Evolutionary conservation across 2,329 filamentous ascomycete species (phyloP), one percentile per base, ranked within the genome.

Genomic region (Diaporthe citriasiana): DNA sequence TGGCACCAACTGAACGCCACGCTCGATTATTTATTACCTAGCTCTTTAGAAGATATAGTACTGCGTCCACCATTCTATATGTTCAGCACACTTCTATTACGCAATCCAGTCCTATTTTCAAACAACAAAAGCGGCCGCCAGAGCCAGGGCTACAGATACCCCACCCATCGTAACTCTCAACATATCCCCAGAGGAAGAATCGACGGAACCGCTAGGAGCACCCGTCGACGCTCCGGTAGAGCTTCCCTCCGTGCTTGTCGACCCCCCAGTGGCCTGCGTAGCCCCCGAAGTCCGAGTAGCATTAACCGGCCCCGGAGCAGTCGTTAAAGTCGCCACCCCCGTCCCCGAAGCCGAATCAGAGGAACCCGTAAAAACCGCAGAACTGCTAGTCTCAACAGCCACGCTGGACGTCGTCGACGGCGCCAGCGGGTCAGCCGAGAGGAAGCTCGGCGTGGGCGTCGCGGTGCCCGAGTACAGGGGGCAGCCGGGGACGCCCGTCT

Each of bases 401-500:
- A 12, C 38, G 38, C 40, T 22, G 3, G 59, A 47, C 10, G 59
- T 65, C 40, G 10, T 25, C 40, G 33, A 2, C 57, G 57, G 40
- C 12, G 45, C 60, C 30, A 47, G 22, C n/a, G 78, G 42, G 60
- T 66, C 60, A 4, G 42, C 60, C 40, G 59, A 38, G 63, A 91
- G 81, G 81, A 84, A 91, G 57, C 80, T 83, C 12, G 89, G 88
- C 72, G 84, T 84, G 81, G 90, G 89, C 17, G 86, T 87, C 22
- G 83, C 87, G 35, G 89, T 90, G 76, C 90, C 90, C 3, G 79
- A 78, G 84, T 92, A 92, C 5, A 72, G 78, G 2, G 82, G 79
- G 79, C 92, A 93, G 3, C 91, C 91, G 0, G 91, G 91, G 30
- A 91, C 88, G 35, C 86, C 88, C 22, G 88, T 90, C 84, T 90